Conservation (phyloP, 805 yeast genomes). For the Sugiyamaella boreocaroliniensis region DNA sequence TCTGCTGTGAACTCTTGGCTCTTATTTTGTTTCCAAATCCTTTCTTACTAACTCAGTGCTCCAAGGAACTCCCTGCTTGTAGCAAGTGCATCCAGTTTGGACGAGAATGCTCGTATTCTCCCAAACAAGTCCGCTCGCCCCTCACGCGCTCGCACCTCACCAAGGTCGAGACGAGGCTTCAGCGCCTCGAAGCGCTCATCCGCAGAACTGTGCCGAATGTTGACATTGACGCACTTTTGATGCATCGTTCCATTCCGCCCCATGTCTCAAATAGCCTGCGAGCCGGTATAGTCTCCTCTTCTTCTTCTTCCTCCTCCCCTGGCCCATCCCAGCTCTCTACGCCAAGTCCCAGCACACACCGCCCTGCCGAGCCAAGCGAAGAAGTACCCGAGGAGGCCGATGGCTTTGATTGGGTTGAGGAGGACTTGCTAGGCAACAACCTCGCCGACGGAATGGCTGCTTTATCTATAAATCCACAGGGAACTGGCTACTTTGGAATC, state of each 20-base stretch:
- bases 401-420: constrained; percentile 58
- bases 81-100: constrained; percentile 63
- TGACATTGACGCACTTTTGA: constrained; percentile 36
- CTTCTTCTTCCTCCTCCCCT: too few species aligned
- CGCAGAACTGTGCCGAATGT: constrained; percentile 40
- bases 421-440: constrained; percentile 32
- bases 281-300: neutral
- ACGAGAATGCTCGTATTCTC: constrained; percentile 75
- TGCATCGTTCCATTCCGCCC: neutral
- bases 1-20: too few species aligned
- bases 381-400: constrained; percentile 41
- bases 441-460: constrained; percentile 61
- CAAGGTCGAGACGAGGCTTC: constrained; percentile 56
- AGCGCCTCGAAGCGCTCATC: constrained; percentile 41
- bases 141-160: constrained; percentile 69
- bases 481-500: constrained; percentile 59
- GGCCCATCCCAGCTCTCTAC: neutral
- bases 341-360: constrained; percentile 11
- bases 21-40: neutral
- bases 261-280: constrained; percentile 1
- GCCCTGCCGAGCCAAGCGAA: constrained; percentile 26
- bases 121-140: constrained; percentile 71
- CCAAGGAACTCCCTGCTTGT: constrained; percentile 72
- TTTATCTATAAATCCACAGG: constrained; percentile 41
- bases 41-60: constrained; percentile 38